Evolutionary conservation across 805 yeast genomes (phyloP), one percentile per base, ranked within the genome.

Genomic region (Debaryomyces tyrocola): DNA sequence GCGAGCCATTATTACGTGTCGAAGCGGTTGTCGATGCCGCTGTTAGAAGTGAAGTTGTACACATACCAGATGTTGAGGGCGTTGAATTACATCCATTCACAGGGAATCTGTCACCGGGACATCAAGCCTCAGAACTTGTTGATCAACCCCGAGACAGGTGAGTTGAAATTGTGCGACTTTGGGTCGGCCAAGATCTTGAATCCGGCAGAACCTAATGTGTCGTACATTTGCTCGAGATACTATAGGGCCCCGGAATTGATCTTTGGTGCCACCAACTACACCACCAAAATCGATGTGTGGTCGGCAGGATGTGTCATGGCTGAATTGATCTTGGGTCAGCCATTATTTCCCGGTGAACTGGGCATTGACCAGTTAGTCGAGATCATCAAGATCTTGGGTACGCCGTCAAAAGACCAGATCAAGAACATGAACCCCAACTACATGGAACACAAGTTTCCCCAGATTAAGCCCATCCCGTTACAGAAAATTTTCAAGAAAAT

Each of bases 301-400:
- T 88, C 96, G 11, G 90, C 96, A 11, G 97, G 96, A 17, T 94
- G 99, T 73, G 99, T 94, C 18, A 90, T 94, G 89, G 98, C 98
- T 4, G 99, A 94, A 70, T 74, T 94, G 59, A 82, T 91, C 52
- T 77, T 94, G 47, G 98, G 99, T 14, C 97, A 90, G 64, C 99
- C 99, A 11, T 74, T 94, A 54, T 94, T 94, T 71, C 99, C 99
- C 10, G 99, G 99, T 38, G 98, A 94, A 64, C 84, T 91, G 49
- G 98, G 99, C 33, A 92, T 94, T 48, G 99, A 94, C 66, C 99
- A 94, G 68, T 79, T 92, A 58, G 98, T 92, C 15, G 99, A 92
- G 67, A 92, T 92, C 57, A 92, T 92, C 65, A 94, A 94, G 69
- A 88, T 92, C 20, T 76, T 94, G 62, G 99, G 99, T 12, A 92